A percentile compares a stretch with the other conserved stretches of the same genome.
These are phyloP conservation scores for Neofusicoccum umdonicola DNA, from an alignment of 2,329 filamentous ascomycete species.

Conservation along the genomic window DNA sequence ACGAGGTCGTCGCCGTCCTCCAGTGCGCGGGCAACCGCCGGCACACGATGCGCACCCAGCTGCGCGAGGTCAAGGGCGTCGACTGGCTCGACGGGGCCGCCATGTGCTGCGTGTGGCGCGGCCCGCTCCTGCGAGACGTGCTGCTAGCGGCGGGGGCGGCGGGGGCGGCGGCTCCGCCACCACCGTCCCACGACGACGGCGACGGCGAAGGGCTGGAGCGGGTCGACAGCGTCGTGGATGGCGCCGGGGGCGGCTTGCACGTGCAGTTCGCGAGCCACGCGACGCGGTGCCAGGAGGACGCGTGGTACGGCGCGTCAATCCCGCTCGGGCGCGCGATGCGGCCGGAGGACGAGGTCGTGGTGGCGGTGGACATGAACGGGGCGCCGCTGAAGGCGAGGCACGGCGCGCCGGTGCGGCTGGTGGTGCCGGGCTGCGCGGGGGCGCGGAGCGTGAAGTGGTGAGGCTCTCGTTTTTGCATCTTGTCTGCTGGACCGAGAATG, in stretches of 20 bases:
- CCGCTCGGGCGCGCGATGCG: constrained; percentile 47
- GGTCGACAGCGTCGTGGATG: background rate
- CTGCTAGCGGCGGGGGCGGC: constrained; percentile 27
- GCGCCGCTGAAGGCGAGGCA: constrained; percentile 47
- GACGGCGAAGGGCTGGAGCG: background rate
- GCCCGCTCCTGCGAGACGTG: constrained; percentile 54
- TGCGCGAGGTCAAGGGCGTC: constrained; percentile 59
- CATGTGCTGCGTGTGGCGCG: constrained; percentile 60
- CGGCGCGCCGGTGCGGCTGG: constrained; percentile 52
- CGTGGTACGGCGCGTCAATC: constrained; percentile 59
- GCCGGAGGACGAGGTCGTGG: constrained; percentile 45
- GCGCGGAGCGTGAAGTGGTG: constrained; percentile 56
- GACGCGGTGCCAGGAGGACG: constrained; percentile 54
- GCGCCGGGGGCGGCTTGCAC: constrained; percentile 36
- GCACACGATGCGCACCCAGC: constrained; percentile 59
- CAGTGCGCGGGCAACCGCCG: constrained; percentile 62
- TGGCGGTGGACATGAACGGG: constrained; percentile 54
- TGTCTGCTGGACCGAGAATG: background rate
- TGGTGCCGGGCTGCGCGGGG: constrained; percentile 54
- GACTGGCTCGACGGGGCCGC: constrained; percentile 61
- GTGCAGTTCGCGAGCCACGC: constrained; percentile 57
- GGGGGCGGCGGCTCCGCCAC: background rate
- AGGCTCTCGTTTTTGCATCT: background rate
- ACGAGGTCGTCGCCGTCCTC: constrained; percentile 54
- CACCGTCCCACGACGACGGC: too few species aligned